Base-by-base conservation (phyloP, 1,284 basidiomycete genomes). In the Leccinum colubrinum region DNA sequence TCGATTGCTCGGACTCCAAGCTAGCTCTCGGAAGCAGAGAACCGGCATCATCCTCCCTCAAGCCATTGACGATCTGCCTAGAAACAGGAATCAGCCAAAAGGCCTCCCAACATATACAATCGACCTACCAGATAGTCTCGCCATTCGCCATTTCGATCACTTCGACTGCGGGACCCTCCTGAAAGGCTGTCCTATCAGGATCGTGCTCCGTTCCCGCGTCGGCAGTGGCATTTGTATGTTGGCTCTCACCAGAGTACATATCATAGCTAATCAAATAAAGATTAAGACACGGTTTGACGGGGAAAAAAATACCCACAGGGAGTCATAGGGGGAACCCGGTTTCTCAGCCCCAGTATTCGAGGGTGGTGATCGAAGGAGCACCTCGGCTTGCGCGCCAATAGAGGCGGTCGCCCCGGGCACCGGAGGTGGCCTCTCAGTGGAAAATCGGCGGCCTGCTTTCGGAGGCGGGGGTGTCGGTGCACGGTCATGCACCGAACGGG, bases 391-490 rank as follows among this genome's bases (percentile, higher is more conserved):
- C 3, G 75, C 67, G 22, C 82, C 74, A 58, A 86, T 77, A 11
- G 83, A 79, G 57, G 77, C 72, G 52, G 88, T 85, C 59, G 90
- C 72, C 51, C 82, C 82, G 4, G 91, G 91, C 39, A 93, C 80
- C 12, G 91, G 91, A 30, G 90, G 91, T 3, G 86, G 82, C 51
- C 77, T 77, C 66, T 85, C 83, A 27, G 69, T 74, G 17, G 90
- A 91, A 74, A 91, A 89, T 41, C 88, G 83, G 65, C 82, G 82
- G 30, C 75, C 72, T 5, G 81, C 76, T 64, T 84, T 83, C n/a
- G 88, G 84, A 37, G 90, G 91, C 17, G 90, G 90, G 25, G 90
- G 91, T 2, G 91, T 93, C 17, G 91, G 91, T n/a, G 79, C 87
- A 59, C 91, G 87, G 66, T 93, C 90, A 66, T 90, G 87, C 22